These are phyloP conservation scores for Hepatocystis sp. DNA, from an alignment of 169 alveolate genomes.

Conservation along the genomic window DNA sequence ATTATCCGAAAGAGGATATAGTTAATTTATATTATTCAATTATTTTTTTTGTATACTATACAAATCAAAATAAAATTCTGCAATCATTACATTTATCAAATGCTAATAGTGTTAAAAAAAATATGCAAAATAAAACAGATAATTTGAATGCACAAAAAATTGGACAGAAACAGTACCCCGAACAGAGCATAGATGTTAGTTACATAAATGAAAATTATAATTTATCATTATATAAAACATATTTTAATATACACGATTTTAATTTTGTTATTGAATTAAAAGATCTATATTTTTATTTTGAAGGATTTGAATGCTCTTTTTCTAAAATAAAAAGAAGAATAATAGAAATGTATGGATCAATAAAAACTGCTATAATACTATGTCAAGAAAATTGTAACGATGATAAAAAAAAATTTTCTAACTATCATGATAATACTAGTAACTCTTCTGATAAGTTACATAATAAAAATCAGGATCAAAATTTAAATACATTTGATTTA, in stretches of 20 bases:
- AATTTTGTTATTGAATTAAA: slow-evolving; percentile 59
- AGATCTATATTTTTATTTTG: slow-evolving; percentile 65
- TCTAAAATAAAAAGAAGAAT: slow-evolving; percentile 75
- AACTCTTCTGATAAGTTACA: slow-evolving; percentile 3
- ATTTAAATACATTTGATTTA: slow-evolving; percentile 2
- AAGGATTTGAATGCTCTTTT: slow-evolving; percentile 63
- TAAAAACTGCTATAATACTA: slow-evolving; percentile 31
- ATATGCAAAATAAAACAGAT: not conserved
- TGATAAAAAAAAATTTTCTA: no score
- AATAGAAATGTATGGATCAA: slow-evolving; percentile 67
- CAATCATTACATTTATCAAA: slow-evolving; percentile 19
- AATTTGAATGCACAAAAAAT: not conserved
- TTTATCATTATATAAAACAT: slow-evolving; percentile 30
- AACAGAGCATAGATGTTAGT: no score
- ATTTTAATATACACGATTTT: slow-evolving; percentile 61
- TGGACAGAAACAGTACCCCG: not conserved
- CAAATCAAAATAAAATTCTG: slow-evolving; percentile 51
- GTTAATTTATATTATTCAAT: slow-evolving; percentile 46
- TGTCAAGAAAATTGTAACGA: slow-evolving; percentile 27
- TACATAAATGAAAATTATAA: not conserved
- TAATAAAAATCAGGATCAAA: not conserved
- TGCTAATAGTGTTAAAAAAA: not conserved
- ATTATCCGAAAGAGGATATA: slow-evolving; percentile 35
- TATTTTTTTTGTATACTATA: slow-evolving; percentile 54
- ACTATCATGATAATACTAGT: slow-evolving; percentile 9